Evolutionary conservation across 768 basidiomycete species (phyloP), one percentile per base, ranked within the genome.

Genomic region (Mycena rebaudengoi): DNA sequence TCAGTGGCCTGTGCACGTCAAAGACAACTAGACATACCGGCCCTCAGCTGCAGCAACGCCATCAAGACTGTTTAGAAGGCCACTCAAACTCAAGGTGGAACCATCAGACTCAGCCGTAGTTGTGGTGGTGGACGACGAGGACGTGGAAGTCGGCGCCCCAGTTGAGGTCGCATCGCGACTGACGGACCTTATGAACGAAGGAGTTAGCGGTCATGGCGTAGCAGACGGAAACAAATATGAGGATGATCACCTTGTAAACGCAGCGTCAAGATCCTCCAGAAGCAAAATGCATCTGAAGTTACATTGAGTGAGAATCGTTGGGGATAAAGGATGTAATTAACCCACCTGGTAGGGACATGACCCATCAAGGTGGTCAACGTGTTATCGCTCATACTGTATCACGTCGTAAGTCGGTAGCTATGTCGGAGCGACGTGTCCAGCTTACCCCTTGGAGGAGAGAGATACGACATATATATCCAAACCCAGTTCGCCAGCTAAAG

Each of bases 401-500:
- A 28, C 23, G 32, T 58, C 69, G 66, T 68, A 50, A 23, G 13
- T 7, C 28, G 16, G 25, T 16, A 29, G 11, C 39, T 40, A 49
- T 65, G 48, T 21, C 54, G 35, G 18, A 37, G 18, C 35, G 35
- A 57, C 69, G 39, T 55, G 39, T 21, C 53, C 51, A 37, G 60
- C 84, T 69, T 79, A 91, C 93, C 93, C 93, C 76, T 95, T 95
- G 32, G 92, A 88, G 45, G 93, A 95, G 55, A 96, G 80, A 44
- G 91, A 92, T 68, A 96, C 90, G 53, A 96, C 94, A 73, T 95
- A 96, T 66, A 98, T 95, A 77, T 96, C 94, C 25, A 98, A 83
- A 8, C 89, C 87, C 32, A 98, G 82, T 73, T 95, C 93, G 57
- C 92, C 92, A 51, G 92, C 92, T 67, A 94, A 78, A 7, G 92